Evolutionary conservation across 345 rosid genomes (phyloP).

Genomic region (Populus alba): DNA sequence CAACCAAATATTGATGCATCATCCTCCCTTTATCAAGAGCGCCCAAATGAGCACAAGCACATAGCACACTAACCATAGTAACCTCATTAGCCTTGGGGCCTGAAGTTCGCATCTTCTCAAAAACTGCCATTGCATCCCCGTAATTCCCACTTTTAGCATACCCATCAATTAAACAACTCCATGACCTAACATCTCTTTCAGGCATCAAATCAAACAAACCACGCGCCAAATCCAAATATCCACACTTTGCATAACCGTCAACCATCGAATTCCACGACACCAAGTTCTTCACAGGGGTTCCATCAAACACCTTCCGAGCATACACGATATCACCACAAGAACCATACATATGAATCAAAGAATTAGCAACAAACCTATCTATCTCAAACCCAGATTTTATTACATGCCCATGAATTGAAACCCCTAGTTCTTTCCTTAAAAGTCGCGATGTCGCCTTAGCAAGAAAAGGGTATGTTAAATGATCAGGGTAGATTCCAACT

Average conservation of each 20-base stretch:
- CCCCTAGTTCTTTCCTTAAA: constrained; percentile 38
- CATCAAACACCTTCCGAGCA: constrained; percentile 69
- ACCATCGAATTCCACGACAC: constrained; percentile 85
- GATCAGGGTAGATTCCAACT: constrained; percentile 47
- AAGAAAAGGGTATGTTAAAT: constrained; percentile 74
- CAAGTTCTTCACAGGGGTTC: constrained; percentile 49
- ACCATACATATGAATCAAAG: constrained; percentile 64
- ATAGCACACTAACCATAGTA: constrained; percentile 80
- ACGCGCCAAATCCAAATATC: constrained; percentile 51
- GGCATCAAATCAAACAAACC: constrained; percentile 59
- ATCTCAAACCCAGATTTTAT: constrained; percentile 49
- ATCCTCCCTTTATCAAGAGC: constrained; percentile 59
- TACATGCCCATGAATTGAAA: constrained; percentile 42
- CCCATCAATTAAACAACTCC: constrained; percentile 87
- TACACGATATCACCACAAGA: constrained; percentile 43
- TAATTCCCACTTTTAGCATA: constrained; percentile 60
- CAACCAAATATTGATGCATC: constrained; percentile 55
- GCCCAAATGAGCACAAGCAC: constrained; percentile 88
- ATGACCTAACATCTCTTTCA: constrained; percentile 69
- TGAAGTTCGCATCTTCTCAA: constrained; percentile 44
- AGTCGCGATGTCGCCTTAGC: constrained; percentile 63
- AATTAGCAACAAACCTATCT: constrained; percentile 60
- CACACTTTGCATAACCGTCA: constrained; percentile 70
- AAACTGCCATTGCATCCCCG: constrained; percentile 58
- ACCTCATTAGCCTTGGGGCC: constrained; percentile 72